Evolutionary conservation across 495 filamentous ascomycete species (phyloP), one percentile per base, ranked within the genome.

Genomic region (Neurospora discreta): DNA sequence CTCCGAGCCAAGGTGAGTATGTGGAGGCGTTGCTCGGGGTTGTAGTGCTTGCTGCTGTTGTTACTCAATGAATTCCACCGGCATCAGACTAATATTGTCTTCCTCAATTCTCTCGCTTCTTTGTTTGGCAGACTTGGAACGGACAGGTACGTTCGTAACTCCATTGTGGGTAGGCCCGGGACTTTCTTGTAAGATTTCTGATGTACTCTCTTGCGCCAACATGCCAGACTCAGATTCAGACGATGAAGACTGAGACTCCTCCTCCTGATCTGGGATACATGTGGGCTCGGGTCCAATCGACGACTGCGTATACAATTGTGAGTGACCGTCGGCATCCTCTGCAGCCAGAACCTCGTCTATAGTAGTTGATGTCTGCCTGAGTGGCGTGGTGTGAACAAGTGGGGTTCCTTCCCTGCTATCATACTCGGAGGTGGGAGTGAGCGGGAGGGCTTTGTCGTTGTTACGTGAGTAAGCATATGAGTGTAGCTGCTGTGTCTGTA

Each of bases 361-460:
- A 18, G 23, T 65, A 7, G 52, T 65, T 18, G 52, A 65, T 18
- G 52, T 65, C 26, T 65, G 52, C 52, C 52, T 26, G 26, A 65
- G 26, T 65, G 52, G 52, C 26, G 52, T 33, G 15, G 52, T 15
- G 52, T 65, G 52, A 16, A 65, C 46, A 2, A 67, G 52, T 1
- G 77, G 72, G 0, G 74, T 79, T 23, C 68, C 69, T 10, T 79
- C 78, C 68, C 75, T 52, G 68, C 78, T 77, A 16, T 65, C 52
- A 68, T 73, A 77, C 68, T 82, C 79, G 6, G 80, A 81, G 13
- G 78, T 76, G 1, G 82, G 83, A 43, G 82, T 84, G 15, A 83
- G 71, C 39, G 80, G 80, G 3, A 81, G 73, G 15, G 74, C 68
- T 68, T 80, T 80, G 39, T 81, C 75, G 7, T 39, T 70, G 6